Base-by-base conservation (phyloP, 352 stramenopile species). In the Thraustochytrium striatum region DNA sequence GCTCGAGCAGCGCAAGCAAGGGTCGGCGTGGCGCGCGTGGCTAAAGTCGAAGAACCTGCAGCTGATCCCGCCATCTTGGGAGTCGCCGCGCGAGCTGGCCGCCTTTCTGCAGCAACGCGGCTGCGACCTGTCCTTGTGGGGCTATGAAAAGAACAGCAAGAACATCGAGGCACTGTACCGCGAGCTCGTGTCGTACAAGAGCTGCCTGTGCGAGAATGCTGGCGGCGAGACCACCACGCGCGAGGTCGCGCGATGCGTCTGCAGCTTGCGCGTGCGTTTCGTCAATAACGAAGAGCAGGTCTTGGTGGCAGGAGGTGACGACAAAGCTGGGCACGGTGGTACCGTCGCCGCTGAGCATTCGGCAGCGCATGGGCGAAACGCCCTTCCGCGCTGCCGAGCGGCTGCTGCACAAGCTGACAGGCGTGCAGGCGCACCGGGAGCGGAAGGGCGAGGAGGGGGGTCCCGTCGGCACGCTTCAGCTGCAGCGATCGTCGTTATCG, bases 71-170 rank as follows among this genome's bases (percentile, higher is more conserved):
- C 21, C 25, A 16, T 69, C 58, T 19, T 69, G 58, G 58, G 58
- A 19, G 1, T 52, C 58, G 58, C 58, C 58, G 32, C 35, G 35
- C 39, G 58, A 43, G 39, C 58, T 69, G 19, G 58, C 58, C 35
- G 9, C 8, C 35, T 69, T 69, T 3, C 39, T 69, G 0, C 21
- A 69, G 39, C 13, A 44, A 7, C 9, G 32, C 13, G 58, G 58
- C 9, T 69, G 58, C 58, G 58, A 69, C 39, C 35, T 52, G n/a
- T 57, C 58, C 21, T 30, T n/a, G 8, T 69, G 58, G 58, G 58
- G 58, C 8, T 30, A 38, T 25, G 58, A 69, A 9, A 69, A 52
- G 25, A 16, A 30, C 8, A 69, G 19, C n/a, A 69, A 69, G 33
- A 69, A 30, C 58, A 30, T 69, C 13, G 58, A 69, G 25, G 19